These are phyloP conservation scores for Cladosporium sp. DNA, from an alignment of 2,329 filamentous ascomycete genomes.

Conservation along the genomic window DNA sequence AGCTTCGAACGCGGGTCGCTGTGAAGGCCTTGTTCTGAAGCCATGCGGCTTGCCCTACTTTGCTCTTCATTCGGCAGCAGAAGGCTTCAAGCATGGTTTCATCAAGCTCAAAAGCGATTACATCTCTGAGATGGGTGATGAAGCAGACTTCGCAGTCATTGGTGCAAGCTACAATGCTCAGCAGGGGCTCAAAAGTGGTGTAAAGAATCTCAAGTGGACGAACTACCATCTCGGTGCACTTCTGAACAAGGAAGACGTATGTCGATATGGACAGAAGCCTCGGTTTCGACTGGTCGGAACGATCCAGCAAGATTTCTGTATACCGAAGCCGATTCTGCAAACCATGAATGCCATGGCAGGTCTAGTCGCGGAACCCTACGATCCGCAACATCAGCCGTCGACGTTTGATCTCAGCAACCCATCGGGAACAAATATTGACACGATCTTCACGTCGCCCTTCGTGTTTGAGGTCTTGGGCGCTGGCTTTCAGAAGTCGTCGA, in stretches of 20 bases:
- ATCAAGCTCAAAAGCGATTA: slow-evolving; percentile 92
- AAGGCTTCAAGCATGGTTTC: slow-evolving; percentile 31
- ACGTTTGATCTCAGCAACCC: slow-evolving; percentile 20
- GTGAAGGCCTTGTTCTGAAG: slow-evolving; percentile 80
- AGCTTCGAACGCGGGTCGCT: slow-evolving; percentile 58
- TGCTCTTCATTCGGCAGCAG: slow-evolving; percentile 23
- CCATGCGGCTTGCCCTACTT: slow-evolving; percentile 68
- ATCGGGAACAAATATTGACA: slow-evolving; percentile 32
- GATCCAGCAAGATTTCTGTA: slow-evolving; percentile 43
- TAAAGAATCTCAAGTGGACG: slow-evolving; percentile 61
- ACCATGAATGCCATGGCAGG: slow-evolving; percentile 40
- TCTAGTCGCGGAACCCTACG: slow-evolving; percentile 32
- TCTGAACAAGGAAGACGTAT: slow-evolving; percentile 60
- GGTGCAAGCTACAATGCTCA: slow-evolving; percentile 67
- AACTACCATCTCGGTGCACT: slow-evolving; percentile 77
- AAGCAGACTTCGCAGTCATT: slow-evolving; percentile 76
- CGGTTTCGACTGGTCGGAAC: slow-evolving; percentile 62
- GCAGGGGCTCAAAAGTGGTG: slow-evolving; percentile 53
- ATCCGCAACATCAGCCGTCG: slow-evolving; percentile 17
- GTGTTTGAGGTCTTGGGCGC: slow-evolving; percentile 79
- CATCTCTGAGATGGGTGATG: slow-evolving; percentile 70
- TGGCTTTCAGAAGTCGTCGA: slow-evolving; percentile 68
- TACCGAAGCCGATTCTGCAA: slow-evolving; percentile 42
- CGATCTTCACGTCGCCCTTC: slow-evolving; percentile 64
- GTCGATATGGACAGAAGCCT: slow-evolving; percentile 50